Base-by-base conservation (phyloP, 257 asterid species). In the Solanum dulcamara region DNA sequence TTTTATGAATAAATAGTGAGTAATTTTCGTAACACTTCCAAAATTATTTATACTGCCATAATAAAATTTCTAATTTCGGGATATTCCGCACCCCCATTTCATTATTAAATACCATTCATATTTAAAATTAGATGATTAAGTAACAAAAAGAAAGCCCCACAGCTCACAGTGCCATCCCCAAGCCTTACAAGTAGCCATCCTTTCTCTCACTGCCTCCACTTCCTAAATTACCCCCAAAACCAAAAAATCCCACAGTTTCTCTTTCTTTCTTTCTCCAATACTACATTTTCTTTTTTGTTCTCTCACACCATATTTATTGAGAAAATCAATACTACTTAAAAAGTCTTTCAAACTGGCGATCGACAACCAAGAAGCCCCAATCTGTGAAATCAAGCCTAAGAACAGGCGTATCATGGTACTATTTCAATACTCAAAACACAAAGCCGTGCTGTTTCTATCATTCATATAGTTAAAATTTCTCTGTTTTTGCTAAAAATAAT, bases 331-430 rank as follows among this genome's bases (percentile, higher is more conserved):
- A 85, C 92, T 86, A 84, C 91, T 84, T 30, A 28, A 24, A 70
- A 22, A 46, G 87, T 88, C 77, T 51, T 48, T 86, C 91, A 92
- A 92, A 90, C 97, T 95, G 98, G 97, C 98, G 94, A 95, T 95
- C 87, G 96, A 92, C 11, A 92, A 88, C 51, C 94, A 88, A 67
- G 94, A 91, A 88, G 80, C 92, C 70, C 81, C 84, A 26, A 93
- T 91, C 55, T 91, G 92, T 81, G 98, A 94, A 86, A 89, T 95
- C 90, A 95, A 91, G 92, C 92, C 95, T 28, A 91, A 88, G 22
- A 94, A 87, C 91, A 90, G 95, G 88, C 92, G 96, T 80, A 94
- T 93, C 85, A 94, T 93, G 98, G 99, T 95, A 88, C n/a, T 70
- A 5, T 83, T 64, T 57, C 44, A 28, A 32, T n/a, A 59, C 40